These are phyloP conservation scores for Parmelia sp. DNA, from an alignment of 495 filamentous ascomycete species.

Conservation along the genomic window DNA sequence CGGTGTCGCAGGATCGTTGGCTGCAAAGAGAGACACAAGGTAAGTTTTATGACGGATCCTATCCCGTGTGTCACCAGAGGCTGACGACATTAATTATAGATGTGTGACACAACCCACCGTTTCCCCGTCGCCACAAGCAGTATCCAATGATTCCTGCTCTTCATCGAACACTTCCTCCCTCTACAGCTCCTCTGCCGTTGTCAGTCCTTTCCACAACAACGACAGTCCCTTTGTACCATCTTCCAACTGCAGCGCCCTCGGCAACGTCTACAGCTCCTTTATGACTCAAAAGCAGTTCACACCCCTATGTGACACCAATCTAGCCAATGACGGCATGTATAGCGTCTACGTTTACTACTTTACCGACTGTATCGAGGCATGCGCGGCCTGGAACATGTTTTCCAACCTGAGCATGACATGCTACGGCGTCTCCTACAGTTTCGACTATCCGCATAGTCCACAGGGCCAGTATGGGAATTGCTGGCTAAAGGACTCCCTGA, in stretches of 20 bases:
- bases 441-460: background rate
- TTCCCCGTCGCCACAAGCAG: background rate
- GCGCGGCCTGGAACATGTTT: background rate
- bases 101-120: background rate
- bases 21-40: background rate
- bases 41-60: background rate
- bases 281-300: background rate
- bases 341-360: background rate
- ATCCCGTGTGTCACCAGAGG: background rate
- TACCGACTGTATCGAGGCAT: background rate
- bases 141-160: background rate
- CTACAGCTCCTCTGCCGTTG: background rate
- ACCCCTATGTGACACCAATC: background rate
- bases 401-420: background rate
- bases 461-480: background rate
- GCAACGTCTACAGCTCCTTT: background rate
- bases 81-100: background rate
- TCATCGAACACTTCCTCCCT: background rate
- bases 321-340: background rate
- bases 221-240: background rate
- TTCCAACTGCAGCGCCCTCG: background rate
- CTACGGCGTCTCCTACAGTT: background rate
- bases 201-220: background rate
- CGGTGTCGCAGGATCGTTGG: background rate
- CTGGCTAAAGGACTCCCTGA: background rate